Conservation (phyloP, 1,284 basidiomycete species). For the Rhodotorula glutinis region DNA sequence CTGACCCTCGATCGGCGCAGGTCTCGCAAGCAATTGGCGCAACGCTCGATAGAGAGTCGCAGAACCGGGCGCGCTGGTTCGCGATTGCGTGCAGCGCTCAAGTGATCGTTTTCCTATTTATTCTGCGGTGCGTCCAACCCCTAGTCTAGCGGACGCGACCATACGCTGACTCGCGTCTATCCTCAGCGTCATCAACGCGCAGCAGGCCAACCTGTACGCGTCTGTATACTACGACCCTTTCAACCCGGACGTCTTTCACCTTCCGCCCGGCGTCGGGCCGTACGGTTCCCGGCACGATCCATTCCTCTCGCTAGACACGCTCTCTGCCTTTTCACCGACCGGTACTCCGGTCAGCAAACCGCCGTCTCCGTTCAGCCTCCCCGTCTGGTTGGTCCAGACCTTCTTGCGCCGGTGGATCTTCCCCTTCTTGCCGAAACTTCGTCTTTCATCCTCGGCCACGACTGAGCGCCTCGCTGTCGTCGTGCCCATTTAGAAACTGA, state of each 20-base stretch:
- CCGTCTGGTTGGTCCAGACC: neutral
- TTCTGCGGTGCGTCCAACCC: constrained; percentile 21
- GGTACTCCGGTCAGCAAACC: neutral
- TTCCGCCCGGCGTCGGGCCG: constrained; percentile 1
- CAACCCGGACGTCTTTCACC: constrained; percentile 35
- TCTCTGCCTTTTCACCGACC: constrained; percentile 18
- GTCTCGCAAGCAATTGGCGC: constrained; percentile 33
- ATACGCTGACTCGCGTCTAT: neutral
- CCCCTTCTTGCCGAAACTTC: neutral
- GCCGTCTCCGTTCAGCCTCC: neutral
- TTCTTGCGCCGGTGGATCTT: neutral
- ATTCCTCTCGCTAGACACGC: constrained; percentile 14
- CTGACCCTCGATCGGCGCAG: constrained; percentile 1
- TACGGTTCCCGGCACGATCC: neutral
- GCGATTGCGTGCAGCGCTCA: constrained; percentile 27
- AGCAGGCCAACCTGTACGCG: constrained; percentile 21
- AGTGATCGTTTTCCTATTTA: constrained; percentile 27
- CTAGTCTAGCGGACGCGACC: no score
- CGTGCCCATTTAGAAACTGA: neutral
- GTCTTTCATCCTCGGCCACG: neutral
- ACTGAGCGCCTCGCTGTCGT: neutral
- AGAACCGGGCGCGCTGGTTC: constrained; percentile 30
- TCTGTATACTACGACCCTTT: constrained; percentile 41
- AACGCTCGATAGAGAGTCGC: constrained; percentile 21
- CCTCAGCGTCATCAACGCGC: constrained; percentile 26